Percentiles rank a stretch among this genome's conserved stretches.
phyloP scores from a whole-genome alignment of 179 eudicot genomes.

The Carnegiea gigantea region DNA sequence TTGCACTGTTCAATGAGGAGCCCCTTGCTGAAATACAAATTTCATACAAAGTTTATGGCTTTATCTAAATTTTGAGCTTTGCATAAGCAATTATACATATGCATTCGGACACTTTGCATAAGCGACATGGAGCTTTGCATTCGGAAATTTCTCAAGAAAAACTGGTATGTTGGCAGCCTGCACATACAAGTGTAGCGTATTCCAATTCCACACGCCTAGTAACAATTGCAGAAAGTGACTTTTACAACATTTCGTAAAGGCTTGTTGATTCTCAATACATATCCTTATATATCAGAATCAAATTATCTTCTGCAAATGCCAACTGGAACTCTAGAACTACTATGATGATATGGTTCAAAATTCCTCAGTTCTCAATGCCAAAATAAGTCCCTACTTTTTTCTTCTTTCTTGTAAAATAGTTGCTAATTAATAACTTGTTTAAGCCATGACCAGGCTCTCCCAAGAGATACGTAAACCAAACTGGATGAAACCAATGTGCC shows the following conservation, averaged over 20 bases:
- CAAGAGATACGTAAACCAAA: not conserved
- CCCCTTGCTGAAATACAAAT: not conserved
- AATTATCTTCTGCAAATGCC: constrained; percentile 42
- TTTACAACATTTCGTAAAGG: constrained; percentile 45
- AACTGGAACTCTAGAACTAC: constrained; percentile 29
- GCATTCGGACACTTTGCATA: no score
- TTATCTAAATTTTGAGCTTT: not conserved
- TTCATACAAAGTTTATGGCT: not conserved
- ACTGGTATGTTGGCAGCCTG: constrained; percentile 14
- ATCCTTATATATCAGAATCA: constrained; percentile 59
- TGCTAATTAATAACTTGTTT: not conserved
- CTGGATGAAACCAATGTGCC: not conserved
- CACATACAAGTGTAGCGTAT: constrained; percentile 37
- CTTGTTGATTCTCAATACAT: constrained; percentile 54
- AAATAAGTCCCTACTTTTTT: not conserved
- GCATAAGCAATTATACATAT: not conserved
- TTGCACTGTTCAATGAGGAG: not conserved
- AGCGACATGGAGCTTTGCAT: no score
- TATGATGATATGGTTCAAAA: constrained; percentile 22
- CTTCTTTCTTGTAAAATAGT: not conserved
- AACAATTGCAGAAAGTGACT: constrained; percentile 51
- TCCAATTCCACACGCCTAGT: constrained; percentile 64
- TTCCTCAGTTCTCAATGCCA: constrained; percentile 6
- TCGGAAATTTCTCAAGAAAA: constrained; percentile 11
- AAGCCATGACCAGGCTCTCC: constrained; percentile 16